These are phyloP conservation scores for Albugo laibachii DNA, from an alignment of 352 stramenopile species.

Conservation along the genomic window DNA sequence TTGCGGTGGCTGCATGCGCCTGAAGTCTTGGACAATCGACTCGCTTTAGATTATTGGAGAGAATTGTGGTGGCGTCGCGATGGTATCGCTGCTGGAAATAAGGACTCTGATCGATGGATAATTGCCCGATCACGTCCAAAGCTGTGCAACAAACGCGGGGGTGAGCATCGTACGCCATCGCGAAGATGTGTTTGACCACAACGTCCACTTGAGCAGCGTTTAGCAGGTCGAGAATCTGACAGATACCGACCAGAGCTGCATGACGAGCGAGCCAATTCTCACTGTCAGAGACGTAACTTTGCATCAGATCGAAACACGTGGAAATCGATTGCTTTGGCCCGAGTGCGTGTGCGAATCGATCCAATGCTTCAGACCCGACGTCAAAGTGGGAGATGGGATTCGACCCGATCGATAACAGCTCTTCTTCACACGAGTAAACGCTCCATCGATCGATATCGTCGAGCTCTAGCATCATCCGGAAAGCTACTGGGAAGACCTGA, in stretches of 20 bases:
- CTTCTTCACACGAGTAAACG: constrained; percentile 39
- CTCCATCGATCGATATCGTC: constrained; percentile 29
- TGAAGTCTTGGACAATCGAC: constrained; percentile 37
- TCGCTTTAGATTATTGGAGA: constrained; percentile 48
- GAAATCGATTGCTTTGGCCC: constrained; percentile 49
- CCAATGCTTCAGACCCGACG: constrained; percentile 58
- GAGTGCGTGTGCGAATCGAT: constrained; percentile 41
- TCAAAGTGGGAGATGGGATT: constrained; percentile 78
- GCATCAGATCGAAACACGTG: constrained; percentile 56
- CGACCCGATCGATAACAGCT: constrained; percentile 1
- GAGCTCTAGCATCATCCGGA: constrained; percentile 71
- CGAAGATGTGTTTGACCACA: constrained; percentile 43
- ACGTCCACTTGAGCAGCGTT: constrained; percentile 23
- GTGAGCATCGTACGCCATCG: constrained; percentile 42
- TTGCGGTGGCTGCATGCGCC: constrained; percentile 44
- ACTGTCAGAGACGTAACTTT: constrained; percentile 33
- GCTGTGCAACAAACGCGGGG: constrained; percentile 65
- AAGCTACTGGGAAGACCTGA: constrained; percentile 48
- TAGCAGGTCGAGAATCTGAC: constrained; percentile 65
- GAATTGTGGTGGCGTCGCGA: constrained; percentile 27
- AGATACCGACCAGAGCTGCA: constrained; percentile 54
- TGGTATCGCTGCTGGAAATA: constrained; percentile 68
- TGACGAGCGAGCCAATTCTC: constrained; percentile 62
- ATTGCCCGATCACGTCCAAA: constrained; percentile 64
- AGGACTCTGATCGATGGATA: constrained; percentile 57